phyloP scores from a whole-genome alignment of 495 filamentous ascomycete genomes.

The Neurospora sp. region DNA sequence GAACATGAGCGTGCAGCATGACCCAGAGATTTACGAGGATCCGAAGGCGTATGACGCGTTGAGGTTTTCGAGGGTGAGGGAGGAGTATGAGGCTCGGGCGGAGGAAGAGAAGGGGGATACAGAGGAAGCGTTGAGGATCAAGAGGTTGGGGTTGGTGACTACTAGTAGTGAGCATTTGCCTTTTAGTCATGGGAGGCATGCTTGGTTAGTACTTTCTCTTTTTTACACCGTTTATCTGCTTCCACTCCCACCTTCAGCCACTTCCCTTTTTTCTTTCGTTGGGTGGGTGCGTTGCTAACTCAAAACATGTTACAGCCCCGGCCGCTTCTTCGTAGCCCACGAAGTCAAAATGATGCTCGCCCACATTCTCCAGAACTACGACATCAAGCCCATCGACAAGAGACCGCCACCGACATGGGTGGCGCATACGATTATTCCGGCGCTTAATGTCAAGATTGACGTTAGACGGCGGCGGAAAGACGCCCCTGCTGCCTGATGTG shows the following conservation, averaged over 20 bases:
- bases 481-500: too few relatives aligned
- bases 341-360: constrained; percentile 33
- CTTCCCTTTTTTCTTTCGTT: not conserved
- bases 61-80: constrained; percentile 19
- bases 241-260: too few relatives aligned
- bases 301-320: constrained; percentile 17
- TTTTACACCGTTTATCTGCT: too few relatives aligned
- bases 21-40: constrained; percentile 21
- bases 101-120: constrained; percentile 2
- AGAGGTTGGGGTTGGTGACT: constrained; percentile 26
- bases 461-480: constrained; percentile 12
- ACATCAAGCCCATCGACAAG: constrained; percentile 22
- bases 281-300: not conserved
- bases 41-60: constrained; percentile 23
- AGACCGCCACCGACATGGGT: constrained; percentile 20
- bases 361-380: constrained; percentile 33
- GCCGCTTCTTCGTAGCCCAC: constrained; percentile 35
- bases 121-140: constrained; percentile 17
- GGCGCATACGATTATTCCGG: constrained; percentile 21
- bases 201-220: constrained; percentile 15
- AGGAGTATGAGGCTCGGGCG: constrained; percentile 22
- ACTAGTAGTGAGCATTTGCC: constrained; percentile 23
- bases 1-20: constrained; percentile 23
- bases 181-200: constrained; percentile 30
- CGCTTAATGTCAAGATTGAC: constrained; percentile 17